phyloP scores from a whole-genome alignment of 768 basidiomycete species.

The Suillus plorans region DNA sequence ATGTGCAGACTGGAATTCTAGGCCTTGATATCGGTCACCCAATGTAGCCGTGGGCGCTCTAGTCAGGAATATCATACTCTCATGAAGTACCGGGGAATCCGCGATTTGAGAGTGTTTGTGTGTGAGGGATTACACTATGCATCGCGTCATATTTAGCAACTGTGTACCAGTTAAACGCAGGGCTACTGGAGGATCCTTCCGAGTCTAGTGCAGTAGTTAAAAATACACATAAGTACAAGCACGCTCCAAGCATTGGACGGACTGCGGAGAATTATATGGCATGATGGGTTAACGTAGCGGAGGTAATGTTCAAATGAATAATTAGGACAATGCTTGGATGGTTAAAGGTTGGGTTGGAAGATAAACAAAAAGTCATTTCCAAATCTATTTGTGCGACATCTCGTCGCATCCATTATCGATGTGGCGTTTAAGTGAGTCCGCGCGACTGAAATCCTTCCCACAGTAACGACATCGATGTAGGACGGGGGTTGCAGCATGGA shows the following conservation, averaged over 20 bases:
- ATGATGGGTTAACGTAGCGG: constrained; percentile 1
- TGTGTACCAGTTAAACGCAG: neutral
- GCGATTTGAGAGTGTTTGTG: neutral
- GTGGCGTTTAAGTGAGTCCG: constrained; percentile 80
- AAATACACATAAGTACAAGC: constrained; percentile 14
- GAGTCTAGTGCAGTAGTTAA: constrained; percentile 13
- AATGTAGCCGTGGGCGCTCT: neutral
- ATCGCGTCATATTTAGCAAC: neutral
- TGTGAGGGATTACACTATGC: neutral
- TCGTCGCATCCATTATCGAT: constrained; percentile 80
- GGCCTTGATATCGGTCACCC: neutral
- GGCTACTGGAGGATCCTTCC: constrained; percentile 15
- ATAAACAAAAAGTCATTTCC: constrained; percentile 5
- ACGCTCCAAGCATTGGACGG: neutral
- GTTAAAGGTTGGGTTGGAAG: constrained; percentile 1
- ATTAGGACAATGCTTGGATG: constrained; percentile 1
- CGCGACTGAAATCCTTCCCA: constrained; percentile 76
- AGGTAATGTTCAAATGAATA: neutral
- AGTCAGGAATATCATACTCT: neutral
- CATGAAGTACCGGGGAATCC: neutral
- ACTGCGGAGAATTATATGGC: neutral
- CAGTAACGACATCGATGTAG: constrained; percentile 73
- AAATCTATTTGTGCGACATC: constrained; percentile 35
- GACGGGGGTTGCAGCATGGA: constrained; percentile 63
- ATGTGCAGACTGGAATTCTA: neutral